These are phyloP conservation scores for Trichoderma simmonsii DNA, from an alignment of 2,329 filamentous ascomycete genomes.

Conservation along the genomic window DNA sequence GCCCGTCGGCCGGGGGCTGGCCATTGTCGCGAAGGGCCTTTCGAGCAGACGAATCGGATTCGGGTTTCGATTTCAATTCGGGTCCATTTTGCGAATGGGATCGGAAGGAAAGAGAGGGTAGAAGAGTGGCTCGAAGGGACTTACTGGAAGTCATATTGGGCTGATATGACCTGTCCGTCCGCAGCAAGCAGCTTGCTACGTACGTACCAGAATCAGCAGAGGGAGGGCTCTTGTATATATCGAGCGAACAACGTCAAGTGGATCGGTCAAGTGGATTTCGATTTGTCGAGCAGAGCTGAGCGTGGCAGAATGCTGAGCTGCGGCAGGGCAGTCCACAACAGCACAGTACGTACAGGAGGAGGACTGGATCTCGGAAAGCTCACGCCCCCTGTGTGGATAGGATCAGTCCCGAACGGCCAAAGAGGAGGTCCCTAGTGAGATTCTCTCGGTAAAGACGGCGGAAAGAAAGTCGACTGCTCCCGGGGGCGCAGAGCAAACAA, in stretches of 20 bases:
- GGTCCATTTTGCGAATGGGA: conserved; percentile 27
- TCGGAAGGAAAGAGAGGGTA: conserved; percentile 37
- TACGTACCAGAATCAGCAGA: conserved; percentile 26
- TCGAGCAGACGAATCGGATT: conserved; percentile 18
- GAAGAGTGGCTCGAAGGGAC: conserved; percentile 39
- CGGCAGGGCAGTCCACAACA: not conserved
- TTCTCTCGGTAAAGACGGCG: conserved; percentile 7
- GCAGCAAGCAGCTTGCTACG: conserved; percentile 27
- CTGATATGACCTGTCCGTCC: conserved; percentile 31
- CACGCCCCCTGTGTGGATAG: conserved; percentile 8
- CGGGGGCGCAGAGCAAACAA: not conserved
- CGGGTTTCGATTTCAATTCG: conserved; percentile 25
- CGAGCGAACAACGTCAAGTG: conserved; percentile 6
- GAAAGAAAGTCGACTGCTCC: not conserved
- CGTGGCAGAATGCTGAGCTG: conserved; percentile 3
- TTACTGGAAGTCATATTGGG: conserved; percentile 47
- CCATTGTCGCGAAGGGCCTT: conserved; percentile 26
- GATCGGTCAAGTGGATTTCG: conserved; percentile 2
- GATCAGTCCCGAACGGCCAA: not conserved
- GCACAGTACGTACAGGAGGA: not conserved
- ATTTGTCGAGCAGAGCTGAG: not conserved
- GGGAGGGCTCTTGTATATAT: conserved; percentile 16
- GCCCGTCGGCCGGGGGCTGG: conserved; percentile 10
- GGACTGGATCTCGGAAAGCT: not conserved
- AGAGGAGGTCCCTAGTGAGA: not conserved